Evolutionary conservation across 2,329 filamentous ascomycete genomes (phyloP), one percentile per base, ranked within the genome.

Genomic region (Monascus ruber): DNA sequence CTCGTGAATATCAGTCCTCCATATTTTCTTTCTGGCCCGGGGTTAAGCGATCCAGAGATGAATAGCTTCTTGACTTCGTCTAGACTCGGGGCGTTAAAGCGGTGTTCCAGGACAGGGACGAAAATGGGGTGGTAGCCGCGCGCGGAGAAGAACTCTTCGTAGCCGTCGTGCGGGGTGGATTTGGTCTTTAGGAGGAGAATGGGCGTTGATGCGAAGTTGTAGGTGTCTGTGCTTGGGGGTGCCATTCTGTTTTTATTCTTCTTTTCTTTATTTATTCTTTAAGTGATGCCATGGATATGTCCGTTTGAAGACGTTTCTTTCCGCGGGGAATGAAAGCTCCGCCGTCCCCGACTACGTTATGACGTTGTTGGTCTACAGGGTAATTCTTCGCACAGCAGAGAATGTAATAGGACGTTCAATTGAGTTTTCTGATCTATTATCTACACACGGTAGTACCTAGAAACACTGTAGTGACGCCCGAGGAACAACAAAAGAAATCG

Each of bases 1-100:
- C 65, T 69, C 8, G 68, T 71, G 46, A 71, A 70, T 41, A 71
- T 68, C 35, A 71, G 46, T 1, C 68, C 68, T 25, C 68, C 68
- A 47, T 70, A 71, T 46, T 50, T 52, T 26, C 46, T 35, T 1
- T 24, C 38, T 1, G 45, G 39, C 1, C 43, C 43, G 11, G 47
- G 39, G 9, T 39, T 37, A 8, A 65, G 49, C 31, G 47, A 43
- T n/a, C 58, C 55, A 2, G 50, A 56, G 7, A 50, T 43, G 42
- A 70, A 60, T 28, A 66, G 52, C 3, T 52, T 46, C 39, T 54
- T 54, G 6, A 69, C 50, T 26, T 39, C 38, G 2, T 45, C 41
- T 36, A 71, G 49, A 43, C 64, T 65, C 32, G 47, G 36, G 7
- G 42, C 37, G 43, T 63, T 56, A 48, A 64, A 63, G 42, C 54